Evolutionary conservation across 192 early-diverging fungal species (phyloP).

Genomic region (Mortierella alpina): DNA sequence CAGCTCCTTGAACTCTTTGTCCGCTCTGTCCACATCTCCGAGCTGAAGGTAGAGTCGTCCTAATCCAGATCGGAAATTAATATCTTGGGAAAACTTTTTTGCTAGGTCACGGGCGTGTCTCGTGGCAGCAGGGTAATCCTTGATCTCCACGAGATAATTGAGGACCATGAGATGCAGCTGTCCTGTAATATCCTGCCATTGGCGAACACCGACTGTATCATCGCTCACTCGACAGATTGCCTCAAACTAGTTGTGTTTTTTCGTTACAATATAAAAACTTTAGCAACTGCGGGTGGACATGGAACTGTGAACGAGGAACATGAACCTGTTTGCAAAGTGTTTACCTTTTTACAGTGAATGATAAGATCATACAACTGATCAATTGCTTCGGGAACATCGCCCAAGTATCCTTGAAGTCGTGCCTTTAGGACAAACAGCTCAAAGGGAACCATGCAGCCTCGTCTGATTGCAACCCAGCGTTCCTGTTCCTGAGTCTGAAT

Average conservation of each 20-base stretch:
- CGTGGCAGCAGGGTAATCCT: conserved; percentile 55
- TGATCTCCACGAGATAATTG: conserved; percentile 56
- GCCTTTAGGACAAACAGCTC: conserved; percentile 60
- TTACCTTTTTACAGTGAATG: conserved; percentile 58
- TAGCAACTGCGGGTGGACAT: too few species aligned
- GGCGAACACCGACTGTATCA: conserved; percentile 19
- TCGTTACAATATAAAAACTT: background rate
- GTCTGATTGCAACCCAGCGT: conserved; percentile 3
- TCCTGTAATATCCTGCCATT: conserved; percentile 53
- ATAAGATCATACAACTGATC: conserved; percentile 57
- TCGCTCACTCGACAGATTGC: conserved; percentile 23
- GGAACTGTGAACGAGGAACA: background rate
- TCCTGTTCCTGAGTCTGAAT: conserved; percentile 24
- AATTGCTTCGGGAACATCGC: conserved; percentile 53
- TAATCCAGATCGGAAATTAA: conserved; percentile 56
- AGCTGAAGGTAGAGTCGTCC: conserved; percentile 63
- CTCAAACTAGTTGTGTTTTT: conserved; percentile 14
- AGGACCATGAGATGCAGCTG: conserved; percentile 60
- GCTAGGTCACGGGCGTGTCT: conserved; percentile 49
- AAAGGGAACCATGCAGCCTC: conserved; percentile 62
- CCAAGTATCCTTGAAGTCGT: conserved; percentile 52
- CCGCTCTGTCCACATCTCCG: conserved; percentile 53
- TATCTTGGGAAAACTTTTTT: conserved; percentile 27
- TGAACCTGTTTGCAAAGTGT: background rate
- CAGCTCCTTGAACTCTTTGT: conserved; percentile 45